These are phyloP conservation scores for Diaporthe ampelina DNA, from an alignment of 2,329 filamentous ascomycete genomes.

Conservation along the genomic window DNA sequence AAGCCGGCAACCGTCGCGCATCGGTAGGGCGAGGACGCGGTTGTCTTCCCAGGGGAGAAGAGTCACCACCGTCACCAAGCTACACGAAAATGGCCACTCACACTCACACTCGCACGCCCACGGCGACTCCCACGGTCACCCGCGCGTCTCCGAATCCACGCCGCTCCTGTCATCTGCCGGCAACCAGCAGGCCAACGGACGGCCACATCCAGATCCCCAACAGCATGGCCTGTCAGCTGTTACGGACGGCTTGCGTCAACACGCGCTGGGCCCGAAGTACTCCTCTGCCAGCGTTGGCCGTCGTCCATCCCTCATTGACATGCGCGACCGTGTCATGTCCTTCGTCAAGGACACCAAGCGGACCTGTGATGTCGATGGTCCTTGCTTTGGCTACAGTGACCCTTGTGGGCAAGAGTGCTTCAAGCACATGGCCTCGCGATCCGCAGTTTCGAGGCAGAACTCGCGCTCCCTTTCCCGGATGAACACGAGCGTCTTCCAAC, in stretches of 20 bases:
- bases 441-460: conserved; percentile 52
- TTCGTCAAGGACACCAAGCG: conserved; percentile 76
- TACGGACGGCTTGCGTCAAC: conserved; percentile 47
- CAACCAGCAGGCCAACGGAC: conserved; percentile 45
- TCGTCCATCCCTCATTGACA: conserved; percentile 67
- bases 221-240: conserved; percentile 49
- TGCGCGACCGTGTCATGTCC: conserved; percentile 71
- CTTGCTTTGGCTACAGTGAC: conserved; percentile 75
- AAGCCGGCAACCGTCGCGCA: conserved; percentile 36
- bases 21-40: conserved; percentile 39
- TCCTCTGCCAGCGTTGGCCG: conserved; percentile 45
- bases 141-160: conserved; percentile 58
- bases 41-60: conserved; percentile 41
- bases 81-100: conserved; percentile 37
- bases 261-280: neutral
- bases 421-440: conserved; percentile 65
- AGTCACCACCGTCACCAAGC: conserved; percentile 41
- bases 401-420: conserved; percentile 77
- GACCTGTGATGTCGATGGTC: conserved; percentile 72
- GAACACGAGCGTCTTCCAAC: conserved; percentile 46
- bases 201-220: conserved; percentile 44
- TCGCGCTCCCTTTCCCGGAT: conserved; percentile 50
- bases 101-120: conserved; percentile 44
- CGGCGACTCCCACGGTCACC: conserved; percentile 7
- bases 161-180: conserved; percentile 58